These are phyloP conservation scores for Tulasnella calospora DNA, from an alignment of 768 basidiomycete species.

Conservation along the genomic window DNA sequence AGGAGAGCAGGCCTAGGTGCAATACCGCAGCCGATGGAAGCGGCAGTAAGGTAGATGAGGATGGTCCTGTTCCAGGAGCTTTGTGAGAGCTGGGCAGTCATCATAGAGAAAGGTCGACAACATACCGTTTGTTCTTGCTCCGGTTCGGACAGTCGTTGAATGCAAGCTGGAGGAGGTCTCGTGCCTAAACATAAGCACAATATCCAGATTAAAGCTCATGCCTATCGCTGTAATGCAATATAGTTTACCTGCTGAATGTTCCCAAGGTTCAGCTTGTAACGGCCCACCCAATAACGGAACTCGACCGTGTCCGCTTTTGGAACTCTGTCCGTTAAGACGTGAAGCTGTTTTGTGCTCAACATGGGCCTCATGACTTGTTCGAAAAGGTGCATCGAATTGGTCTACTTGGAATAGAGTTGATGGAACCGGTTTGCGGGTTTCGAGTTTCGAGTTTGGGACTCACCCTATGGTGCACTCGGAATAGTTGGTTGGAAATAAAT, in stretches of 20 bases:
- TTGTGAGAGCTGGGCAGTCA: background rate
- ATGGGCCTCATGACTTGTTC: conserved; percentile 3
- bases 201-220: background rate
- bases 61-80: conserved; percentile 1
- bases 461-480: conserved; percentile 19
- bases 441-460: background rate
- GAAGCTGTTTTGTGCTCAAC: conserved; percentile 1
- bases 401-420: background rate
- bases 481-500: conserved; percentile 17
- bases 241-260: conserved; percentile 16
- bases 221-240: background rate
- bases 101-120: background rate
- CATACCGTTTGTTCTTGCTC: conserved; percentile 20
- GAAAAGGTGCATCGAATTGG: conserved; percentile 23
- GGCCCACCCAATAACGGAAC: conserved; percentile 23
- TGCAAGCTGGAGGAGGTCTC: conserved; percentile 16
- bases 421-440: background rate
- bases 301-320: conserved; percentile 22
- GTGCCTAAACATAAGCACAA: background rate
- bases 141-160: conserved; percentile 16
- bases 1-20: conserved; percentile 2
- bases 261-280: background rate
- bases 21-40: conserved; percentile 12
- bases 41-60: conserved; percentile 19
- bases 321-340: background rate